Base-by-base conservation (phyloP, 192 early-diverging fungal genomes). In the Powellomyces hirtus region DNA sequence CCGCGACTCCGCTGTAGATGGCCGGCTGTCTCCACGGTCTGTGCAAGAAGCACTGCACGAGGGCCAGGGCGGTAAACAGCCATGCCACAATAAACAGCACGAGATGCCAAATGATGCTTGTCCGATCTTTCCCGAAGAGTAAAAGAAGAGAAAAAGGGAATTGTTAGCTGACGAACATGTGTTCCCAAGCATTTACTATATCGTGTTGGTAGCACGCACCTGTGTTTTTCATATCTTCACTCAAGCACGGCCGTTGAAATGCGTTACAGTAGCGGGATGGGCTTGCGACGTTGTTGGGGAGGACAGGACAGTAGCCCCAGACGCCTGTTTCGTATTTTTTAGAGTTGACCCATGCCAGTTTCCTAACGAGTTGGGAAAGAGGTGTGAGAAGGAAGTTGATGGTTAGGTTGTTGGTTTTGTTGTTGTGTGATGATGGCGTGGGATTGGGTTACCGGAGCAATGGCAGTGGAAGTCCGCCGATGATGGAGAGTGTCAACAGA, bases 251-350 rank as follows among this genome's bases (percentile, higher is more conserved):
- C 26, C 64, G 24, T 31, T 56, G 30, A 14, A 66, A 33, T 34
- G 64, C 20, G 22, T 26, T 18, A 52, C 64, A 66, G 51, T 27
- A 66, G 0, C 52, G 30, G n/a, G 64, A 40, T 2, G 64, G 64
- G 34, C 20, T 36, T 7, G 52, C n/a, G 18, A 30, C 31, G 13
- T 64, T 29, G 1, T 44, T 46, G 7, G 45, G 4, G 5, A 64
- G 37, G 14, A 52, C 51, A 10, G 64, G 64, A 36, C 64, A 57
- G 35, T 56, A 66, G 18, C 64, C 64, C 64, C 64, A 66, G 14
- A 66, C 26, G 0, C 30, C 52, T 36, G 53, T 26, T 16, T 31
- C 22, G 37, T 35, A 52, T 5, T 55, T 29, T 36, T 52, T 56
- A 18, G 64, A 22, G 13, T 55, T 1, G 8, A 56, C 64, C 64